Evolutionary conservation across 2,329 filamentous ascomycete species (phyloP).

Genomic region (Fusarium sp.): DNA sequence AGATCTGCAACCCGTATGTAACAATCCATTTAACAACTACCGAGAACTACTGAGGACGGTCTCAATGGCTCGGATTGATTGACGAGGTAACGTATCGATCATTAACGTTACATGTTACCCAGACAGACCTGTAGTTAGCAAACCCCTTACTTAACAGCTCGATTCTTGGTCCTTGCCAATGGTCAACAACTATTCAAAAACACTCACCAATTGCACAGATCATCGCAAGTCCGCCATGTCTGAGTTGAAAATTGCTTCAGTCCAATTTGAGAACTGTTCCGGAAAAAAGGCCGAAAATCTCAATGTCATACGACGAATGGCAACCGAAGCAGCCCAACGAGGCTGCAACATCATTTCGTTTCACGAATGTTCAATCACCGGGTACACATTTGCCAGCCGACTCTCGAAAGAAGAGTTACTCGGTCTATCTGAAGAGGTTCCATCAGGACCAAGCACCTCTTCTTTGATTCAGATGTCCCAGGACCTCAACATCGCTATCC

Average conservation of each 20-base stretch:
- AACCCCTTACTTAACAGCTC: too few relatives aligned
- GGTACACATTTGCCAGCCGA: slow-evolving; percentile 8
- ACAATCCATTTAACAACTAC: too few relatives aligned
- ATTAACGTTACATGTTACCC: too few relatives aligned
- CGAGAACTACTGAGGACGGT: too few relatives aligned
- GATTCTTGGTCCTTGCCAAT: too few relatives aligned
- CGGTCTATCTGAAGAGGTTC: background rate
- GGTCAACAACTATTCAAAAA: background rate
- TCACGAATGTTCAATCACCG: slow-evolving; percentile 5
- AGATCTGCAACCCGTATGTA: too few relatives aligned
- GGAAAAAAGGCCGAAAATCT: background rate
- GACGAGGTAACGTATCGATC: too few relatives aligned
- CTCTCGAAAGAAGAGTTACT: background rate
- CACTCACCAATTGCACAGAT: too few relatives aligned
- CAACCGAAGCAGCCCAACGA: background rate
- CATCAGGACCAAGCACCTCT: background rate
- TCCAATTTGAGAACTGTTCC: slow-evolving; percentile 10
- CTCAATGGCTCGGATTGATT: too few relatives aligned
- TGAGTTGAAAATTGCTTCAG: background rate
- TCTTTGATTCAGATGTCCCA: background rate
- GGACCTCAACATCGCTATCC: background rate
- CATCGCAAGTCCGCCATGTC: background rate
- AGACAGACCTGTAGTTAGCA: too few relatives aligned
- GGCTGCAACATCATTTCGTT: slow-evolving; percentile 1
- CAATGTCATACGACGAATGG: background rate